Evolutionary conservation across 306 rosid genomes (phyloP).

Genomic region (Vachellia pachyceras): DNA sequence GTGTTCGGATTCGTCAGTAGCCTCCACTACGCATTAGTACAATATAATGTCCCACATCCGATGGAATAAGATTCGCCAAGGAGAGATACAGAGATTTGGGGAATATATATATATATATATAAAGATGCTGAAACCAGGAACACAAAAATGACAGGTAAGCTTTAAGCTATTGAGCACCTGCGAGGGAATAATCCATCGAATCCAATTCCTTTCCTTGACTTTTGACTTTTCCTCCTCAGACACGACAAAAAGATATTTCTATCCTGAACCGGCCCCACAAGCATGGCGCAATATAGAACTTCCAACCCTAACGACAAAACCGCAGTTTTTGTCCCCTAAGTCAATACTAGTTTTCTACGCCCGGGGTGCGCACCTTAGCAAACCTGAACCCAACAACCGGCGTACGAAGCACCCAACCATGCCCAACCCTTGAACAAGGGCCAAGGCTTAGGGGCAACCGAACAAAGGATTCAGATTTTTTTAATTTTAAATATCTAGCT

Average conservation of each 20-base stretch:
- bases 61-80: slow-evolving; percentile 38
- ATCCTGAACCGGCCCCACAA: slow-evolving; percentile 36
- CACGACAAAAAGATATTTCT: slow-evolving; percentile 45
- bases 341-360: background rate
- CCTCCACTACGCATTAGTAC: background rate
- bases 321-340: slow-evolving; percentile 9
- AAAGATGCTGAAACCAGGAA: slow-evolving; percentile 5
- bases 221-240: slow-evolving; percentile 38
- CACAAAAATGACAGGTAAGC: slow-evolving; percentile 39
- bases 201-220: slow-evolving; percentile 35
- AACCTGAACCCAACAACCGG: slow-evolving; percentile 35
- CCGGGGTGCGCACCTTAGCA: slow-evolving; percentile 36
- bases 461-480: background rate
- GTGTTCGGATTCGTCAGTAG: slow-evolving; percentile 1
- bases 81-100: background rate
- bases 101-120: background rate
- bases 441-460: background rate
- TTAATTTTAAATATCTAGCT: background rate
- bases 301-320: slow-evolving; percentile 14
- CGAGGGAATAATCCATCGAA: slow-evolving; percentile 50
- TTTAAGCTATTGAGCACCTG: slow-evolving; percentile 47
- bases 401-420: background rate
- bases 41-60: slow-evolving; percentile 32
- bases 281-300: slow-evolving; percentile 1
- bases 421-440: background rate